Conservation (phyloP, 2,329 filamentous ascomycete species). For the Sporothrix luriei region DNA sequence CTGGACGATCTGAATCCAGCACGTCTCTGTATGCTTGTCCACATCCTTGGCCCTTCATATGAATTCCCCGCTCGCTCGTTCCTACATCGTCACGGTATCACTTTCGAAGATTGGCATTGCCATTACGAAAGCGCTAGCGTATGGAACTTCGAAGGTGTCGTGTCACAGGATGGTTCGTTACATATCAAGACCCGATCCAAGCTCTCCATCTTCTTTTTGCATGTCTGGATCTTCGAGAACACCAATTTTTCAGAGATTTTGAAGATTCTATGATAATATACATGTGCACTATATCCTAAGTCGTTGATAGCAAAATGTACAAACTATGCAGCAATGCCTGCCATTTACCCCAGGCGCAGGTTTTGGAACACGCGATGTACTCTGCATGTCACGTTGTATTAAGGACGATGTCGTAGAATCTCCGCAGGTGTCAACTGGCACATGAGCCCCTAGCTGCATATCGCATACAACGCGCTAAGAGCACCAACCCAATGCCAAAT, state of each 20-base stretch:
- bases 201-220: no score
- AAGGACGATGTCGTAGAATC: not conserved
- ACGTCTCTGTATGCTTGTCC: not conserved
- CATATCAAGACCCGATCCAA: not conserved
- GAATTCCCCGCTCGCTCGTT: not conserved
- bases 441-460: not conserved
- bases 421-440: not conserved
- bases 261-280: not conserved
- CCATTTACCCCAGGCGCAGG: not conserved
- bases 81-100: not conserved
- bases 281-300: not conserved
- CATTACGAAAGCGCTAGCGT: not conserved
- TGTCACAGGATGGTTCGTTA: constrained; percentile 25
- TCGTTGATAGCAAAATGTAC: not conserved
- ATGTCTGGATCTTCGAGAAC: not conserved
- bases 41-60: not conserved
- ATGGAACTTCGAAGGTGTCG: not conserved
- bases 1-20: not conserved
- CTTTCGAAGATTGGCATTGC: not conserved
- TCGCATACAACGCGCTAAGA: constrained; percentile 2
- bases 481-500: not conserved
- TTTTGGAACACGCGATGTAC: not conserved
- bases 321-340: not conserved
- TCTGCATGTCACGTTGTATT: constrained; percentile 29
- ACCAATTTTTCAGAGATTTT: not conserved